Evolutionary conservation across 768 basidiomycete species (phyloP).

Genomic region (Sistotremastrum niveocremeum): DNA sequence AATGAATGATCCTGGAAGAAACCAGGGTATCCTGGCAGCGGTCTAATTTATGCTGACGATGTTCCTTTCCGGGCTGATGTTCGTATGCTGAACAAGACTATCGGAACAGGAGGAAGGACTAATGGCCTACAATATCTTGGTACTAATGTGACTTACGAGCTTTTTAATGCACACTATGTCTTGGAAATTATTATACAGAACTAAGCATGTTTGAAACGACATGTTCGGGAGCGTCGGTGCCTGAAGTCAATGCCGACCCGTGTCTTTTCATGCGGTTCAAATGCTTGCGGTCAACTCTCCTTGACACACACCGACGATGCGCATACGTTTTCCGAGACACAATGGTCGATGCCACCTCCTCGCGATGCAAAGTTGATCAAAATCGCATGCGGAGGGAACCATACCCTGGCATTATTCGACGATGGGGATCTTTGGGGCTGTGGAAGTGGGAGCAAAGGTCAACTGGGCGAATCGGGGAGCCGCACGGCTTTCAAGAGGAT

Average conservation of each 20-base stretch:
- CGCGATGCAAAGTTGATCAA: conserved; percentile 23
- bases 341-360: conserved; percentile 3
- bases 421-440: conserved; percentile 53
- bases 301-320: conserved; percentile 34
- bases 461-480: conserved; percentile 38
- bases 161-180: too few relatives aligned
- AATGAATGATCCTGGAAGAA: conserved; percentile 71
- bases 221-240: too few relatives aligned
- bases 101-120: too few relatives aligned
- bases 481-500: conserved; percentile 35
- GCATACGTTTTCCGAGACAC: conserved; percentile 24
- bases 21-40: conserved; percentile 31
- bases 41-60: too few relatives aligned
- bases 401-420: conserved; percentile 53
- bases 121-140: too few relatives aligned
- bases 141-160: too few relatives aligned
- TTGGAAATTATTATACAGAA: too few relatives aligned
- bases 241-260: too few relatives aligned
- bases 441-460: conserved; percentile 59
- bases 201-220: too few relatives aligned
- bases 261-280: conserved; percentile 30
- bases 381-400: conserved; percentile 64
- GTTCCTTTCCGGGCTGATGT: too few relatives aligned
- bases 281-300: conserved; percentile 39
- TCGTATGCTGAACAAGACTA: too few relatives aligned